Percentiles rank a stretch among this genome's conserved stretches.
phyloP scores from a whole-genome alignment of 257 asterid genomes.

The Gentiana straminea region DNA sequence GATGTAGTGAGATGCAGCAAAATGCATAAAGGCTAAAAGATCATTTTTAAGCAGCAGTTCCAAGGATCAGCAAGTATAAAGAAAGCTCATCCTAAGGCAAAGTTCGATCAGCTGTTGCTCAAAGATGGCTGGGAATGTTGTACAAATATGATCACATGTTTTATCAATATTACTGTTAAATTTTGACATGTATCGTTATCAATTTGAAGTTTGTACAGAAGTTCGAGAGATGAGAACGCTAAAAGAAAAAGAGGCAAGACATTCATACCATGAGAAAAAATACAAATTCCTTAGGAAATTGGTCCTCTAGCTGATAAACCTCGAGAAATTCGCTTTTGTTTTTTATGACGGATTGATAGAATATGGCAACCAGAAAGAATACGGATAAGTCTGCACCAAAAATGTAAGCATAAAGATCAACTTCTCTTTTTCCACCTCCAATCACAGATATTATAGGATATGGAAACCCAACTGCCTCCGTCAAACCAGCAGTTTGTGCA shows the following conservation, averaged over 20 bases:
- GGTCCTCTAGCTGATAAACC: conserved; percentile 98
- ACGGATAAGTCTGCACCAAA: conserved; percentile 93
- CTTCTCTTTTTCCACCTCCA: conserved; percentile 94
- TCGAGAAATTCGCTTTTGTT: conserved; percentile 86
- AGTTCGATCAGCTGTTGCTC: neutral
- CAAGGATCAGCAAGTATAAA: conserved; percentile 1
- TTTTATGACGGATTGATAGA: conserved; percentile 83
- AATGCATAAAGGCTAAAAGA: neutral
- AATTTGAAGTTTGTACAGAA: neutral
- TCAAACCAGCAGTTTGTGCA: conserved; percentile 42
- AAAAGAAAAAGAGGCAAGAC: conserved; percentile 5
- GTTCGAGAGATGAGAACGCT: neutral
- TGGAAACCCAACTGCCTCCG: conserved; percentile 70
- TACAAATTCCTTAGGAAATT: conserved; percentile 89
- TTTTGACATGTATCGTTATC: neutral
- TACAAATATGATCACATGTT: neutral
- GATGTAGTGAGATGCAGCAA: conserved; percentile 3
- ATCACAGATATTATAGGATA: conserved; percentile 62
- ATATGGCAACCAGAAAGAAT: conserved; percentile 88
- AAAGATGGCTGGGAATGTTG: neutral
- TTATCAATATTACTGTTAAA: neutral
- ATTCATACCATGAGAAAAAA: conserved; percentile 78
- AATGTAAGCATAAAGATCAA: conserved; percentile 88
- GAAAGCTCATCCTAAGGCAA: neutral
- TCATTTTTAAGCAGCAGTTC: neutral